Evolutionary conservation across 23 red algal species (phyloP).

Genomic region (Gracilaria gracilis): DNA sequence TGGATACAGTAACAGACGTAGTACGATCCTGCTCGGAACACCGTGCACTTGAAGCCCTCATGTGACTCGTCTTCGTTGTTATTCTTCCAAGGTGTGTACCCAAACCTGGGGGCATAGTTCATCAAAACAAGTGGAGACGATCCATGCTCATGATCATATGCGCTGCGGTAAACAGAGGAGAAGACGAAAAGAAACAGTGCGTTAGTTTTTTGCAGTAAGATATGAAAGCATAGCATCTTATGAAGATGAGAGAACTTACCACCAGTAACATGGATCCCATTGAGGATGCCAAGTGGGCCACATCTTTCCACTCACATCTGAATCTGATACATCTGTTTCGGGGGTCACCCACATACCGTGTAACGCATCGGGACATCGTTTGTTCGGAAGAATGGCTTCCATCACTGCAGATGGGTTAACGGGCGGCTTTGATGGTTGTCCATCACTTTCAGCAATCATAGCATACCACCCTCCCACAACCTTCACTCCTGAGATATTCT

Average conservation of each 20-base stretch:
- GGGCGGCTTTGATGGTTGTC: constrained; percentile 28
- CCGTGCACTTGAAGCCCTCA: constrained; percentile 60
- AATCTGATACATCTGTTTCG: constrained; percentile 48
- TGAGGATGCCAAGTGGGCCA: constrained; percentile 70
- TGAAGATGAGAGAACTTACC: constrained; percentile 65
- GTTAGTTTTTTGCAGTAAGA: too few species aligned
- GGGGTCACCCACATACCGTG: constrained; percentile 59
- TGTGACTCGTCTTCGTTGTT: constrained; percentile 53
- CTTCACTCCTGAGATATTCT: constrained; percentile 26
- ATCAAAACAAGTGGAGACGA: constrained; percentile 39
- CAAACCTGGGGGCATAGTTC: constrained; percentile 54
- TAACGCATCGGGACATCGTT: constrained; percentile 41
- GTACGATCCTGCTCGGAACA: constrained; percentile 22
- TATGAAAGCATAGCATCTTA: too few species aligned
- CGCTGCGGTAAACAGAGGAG: background rate
- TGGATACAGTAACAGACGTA: constrained; percentile 40
- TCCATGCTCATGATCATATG: constrained; percentile 75
- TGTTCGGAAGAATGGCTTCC: constrained; percentile 47
- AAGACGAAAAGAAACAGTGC: background rate
- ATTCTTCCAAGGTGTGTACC: constrained; percentile 72
- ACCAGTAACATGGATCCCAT: constrained; percentile 67
- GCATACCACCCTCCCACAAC: constrained; percentile 30
- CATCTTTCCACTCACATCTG: constrained; percentile 35
- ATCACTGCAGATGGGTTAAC: background rate
- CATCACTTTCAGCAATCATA: constrained; percentile 59